Evolutionary conservation across 75 land plant genomes (phyloP), one percentile per base, ranked within the genome.

Genomic region (Larix kaempferi): DNA sequence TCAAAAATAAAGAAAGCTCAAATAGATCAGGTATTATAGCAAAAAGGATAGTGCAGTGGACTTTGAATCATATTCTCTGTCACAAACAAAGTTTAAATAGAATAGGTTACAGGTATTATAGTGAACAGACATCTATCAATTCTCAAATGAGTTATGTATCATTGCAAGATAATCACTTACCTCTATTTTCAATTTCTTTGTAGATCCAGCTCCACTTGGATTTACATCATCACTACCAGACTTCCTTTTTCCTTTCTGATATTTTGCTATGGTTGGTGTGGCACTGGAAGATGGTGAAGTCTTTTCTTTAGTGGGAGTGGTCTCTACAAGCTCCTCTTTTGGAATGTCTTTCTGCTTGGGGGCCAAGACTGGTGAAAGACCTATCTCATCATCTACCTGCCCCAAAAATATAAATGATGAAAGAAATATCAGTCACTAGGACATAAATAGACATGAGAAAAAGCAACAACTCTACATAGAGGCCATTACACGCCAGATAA

Each of bases 251-350:
- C 88, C 87, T 75, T 93, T 95, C 35, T 83, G 3, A 21, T 88
- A 77, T 57, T 90, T 84, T 4, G 87, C 76, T 25, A 84, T 49
- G 25, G 86, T 54, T 25, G 93, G 86, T 25, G 94, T 88, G 29
- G 79, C 75, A 26, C 81, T 64, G 37, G 83, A 60, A 78, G 91
- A 57, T 74, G 78, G 84, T 58, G 88, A 52, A 56, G 84, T 54
- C 29, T 81, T 83, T 73, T 87, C 33, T 80, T 91, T 94, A 25
- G 81, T 59, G 7, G 93, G 99, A 65, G 89, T 91, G 59, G 83
- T 86, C 0, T 95, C 99, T 59, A 81, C 76, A 55, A 91, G 84
- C 65, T 96, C 97, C 57, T 96, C 99, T 79, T 94, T 95, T 52
- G 83, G 78, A 44, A 71, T 77, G 62, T 96, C 94, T 74, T 92